Evolutionary conservation across 495 filamentous ascomycete genomes (phyloP), one percentile per base, ranked within the genome.

Genomic region (Neurospora tetraspora): DNA sequence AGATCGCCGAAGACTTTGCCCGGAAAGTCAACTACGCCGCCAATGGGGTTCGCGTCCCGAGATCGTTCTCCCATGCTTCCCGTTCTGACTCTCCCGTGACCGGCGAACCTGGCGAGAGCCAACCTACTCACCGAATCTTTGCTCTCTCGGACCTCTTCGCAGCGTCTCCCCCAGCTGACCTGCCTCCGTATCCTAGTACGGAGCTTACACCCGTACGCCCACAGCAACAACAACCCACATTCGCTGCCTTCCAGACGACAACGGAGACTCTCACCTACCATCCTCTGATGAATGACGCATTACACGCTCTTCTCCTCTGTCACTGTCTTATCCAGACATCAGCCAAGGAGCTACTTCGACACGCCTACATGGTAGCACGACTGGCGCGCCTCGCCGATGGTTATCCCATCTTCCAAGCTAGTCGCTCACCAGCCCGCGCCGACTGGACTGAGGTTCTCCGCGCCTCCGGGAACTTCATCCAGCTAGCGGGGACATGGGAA

Each of bases 391-490:
- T 93, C 27, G 89, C 89, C 70, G 91, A 94, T 78, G 92, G 92
- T 18, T 93, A 92, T 77, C 92, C 92, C 0, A 88, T 93, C 70
- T 93, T 94, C 77, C 89, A 93, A 70, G 87, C 91, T 8, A 89
- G 90, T 34, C 85, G 92, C 38, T 91, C 88, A 5, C 91, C 91
- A 2, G 89, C 89, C 6, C 88, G 92, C 38, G 88, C 90, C 8
- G 92, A 94, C 79, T 94, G 92, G 92, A 87, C 91, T 61, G 92
- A 94, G 80, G 85, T 93, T 4, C 79, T 94, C 3, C 88, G 90
- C 9, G 84, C 86, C 59, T 83, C 85, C 1, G 84, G 85, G 38
- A 92, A 93, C 74, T 92, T 88, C 88, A 85, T 93, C 68, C 85
- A 87, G 12, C 82, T 94, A 5, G 75, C 79, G 11, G 83, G 84